Conservation (phyloP, 2,329 filamentous ascomycete species). For the Aspergillus pseudonomiae region DNA sequence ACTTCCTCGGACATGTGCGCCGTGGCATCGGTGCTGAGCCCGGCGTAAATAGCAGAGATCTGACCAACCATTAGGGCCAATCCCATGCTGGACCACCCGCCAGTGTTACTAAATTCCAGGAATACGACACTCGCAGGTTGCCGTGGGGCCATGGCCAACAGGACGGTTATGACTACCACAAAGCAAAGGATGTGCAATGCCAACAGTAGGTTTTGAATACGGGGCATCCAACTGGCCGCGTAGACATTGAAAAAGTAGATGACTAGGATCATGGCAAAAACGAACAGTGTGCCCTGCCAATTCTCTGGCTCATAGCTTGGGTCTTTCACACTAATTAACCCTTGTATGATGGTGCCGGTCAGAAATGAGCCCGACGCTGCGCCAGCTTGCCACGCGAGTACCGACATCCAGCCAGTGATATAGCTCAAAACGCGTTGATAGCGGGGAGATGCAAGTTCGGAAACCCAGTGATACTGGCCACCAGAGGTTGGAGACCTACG, state of each 20-base stretch:
- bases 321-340: constrained; percentile 46
- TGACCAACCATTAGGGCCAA: constrained; percentile 42
- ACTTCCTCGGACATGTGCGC: constrained; percentile 53
- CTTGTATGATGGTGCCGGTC: constrained; percentile 52
- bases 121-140: constrained; percentile 36
- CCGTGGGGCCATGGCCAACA: constrained; percentile 39
- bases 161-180: constrained; percentile 33
- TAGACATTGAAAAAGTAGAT: constrained; percentile 48
- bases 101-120: constrained; percentile 40
- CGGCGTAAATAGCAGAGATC: constrained; percentile 36
- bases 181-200: constrained; percentile 44
- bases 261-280: constrained; percentile 49
- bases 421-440: constrained; percentile 60
- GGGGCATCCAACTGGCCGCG: constrained; percentile 36
- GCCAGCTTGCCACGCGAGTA: constrained; percentile 55
- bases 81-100: constrained; percentile 42
- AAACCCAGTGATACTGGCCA: constrained; percentile 64
- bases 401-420: constrained; percentile 55
- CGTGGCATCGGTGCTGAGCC: constrained; percentile 34
- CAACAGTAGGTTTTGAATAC: constrained; percentile 42
- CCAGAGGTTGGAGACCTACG: constrained; percentile 57
- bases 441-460: constrained; percentile 53
- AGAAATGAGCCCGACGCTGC: constrained; percentile 53
- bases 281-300: constrained; percentile 55
- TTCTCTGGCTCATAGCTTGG: constrained; percentile 44